A percentile compares a stretch with the other conserved stretches of the same genome.
Conservation (phyloP, 2,329 filamentous ascomycete genomes). For the Pseudogymnoascus sp. region DNA sequence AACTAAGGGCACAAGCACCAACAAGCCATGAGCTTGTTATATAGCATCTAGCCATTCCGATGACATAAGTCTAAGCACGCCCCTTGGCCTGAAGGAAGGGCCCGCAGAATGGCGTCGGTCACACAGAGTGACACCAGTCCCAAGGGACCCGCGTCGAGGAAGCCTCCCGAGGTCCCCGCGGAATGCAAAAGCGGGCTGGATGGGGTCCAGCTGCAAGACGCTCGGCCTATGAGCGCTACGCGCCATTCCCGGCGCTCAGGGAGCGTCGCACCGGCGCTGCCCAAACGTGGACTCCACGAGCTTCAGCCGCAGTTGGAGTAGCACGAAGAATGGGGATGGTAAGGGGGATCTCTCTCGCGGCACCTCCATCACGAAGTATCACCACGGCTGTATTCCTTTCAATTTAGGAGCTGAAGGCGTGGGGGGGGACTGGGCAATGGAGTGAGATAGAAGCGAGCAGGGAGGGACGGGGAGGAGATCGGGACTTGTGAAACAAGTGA, state of each 20-base stretch:
- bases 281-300: slow-evolving; percentile 5
- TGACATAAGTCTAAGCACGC: slow-evolving; percentile 2
- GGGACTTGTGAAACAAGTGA: slow-evolving; percentile 5
- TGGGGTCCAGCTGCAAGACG: slow-evolving; percentile 2
- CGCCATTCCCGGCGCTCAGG: background rate
- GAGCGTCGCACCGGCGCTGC: background rate
- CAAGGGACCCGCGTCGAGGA: background rate
- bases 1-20: slow-evolving; percentile 1
- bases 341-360: background rate
- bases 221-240: background rate
- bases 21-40: background rate
- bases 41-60: background rate
- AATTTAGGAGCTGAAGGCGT: background rate
- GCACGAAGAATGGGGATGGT: background rate
- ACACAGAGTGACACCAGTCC: slow-evolving; percentile 1
- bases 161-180: slow-evolving; percentile 5
- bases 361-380: background rate
- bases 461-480: background rate
- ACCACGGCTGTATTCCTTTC: background rate
- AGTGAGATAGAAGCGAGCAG: background rate
- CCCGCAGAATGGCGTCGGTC: slow-evolving; percentile 1
- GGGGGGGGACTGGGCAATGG: background rate
- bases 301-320: slow-evolving; percentile 2
- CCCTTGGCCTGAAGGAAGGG: background rate
- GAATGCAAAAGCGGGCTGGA: background rate